Conservation (phyloP, 2,329 filamentous ascomycete genomes). For the Calonectria crousiana region DNA sequence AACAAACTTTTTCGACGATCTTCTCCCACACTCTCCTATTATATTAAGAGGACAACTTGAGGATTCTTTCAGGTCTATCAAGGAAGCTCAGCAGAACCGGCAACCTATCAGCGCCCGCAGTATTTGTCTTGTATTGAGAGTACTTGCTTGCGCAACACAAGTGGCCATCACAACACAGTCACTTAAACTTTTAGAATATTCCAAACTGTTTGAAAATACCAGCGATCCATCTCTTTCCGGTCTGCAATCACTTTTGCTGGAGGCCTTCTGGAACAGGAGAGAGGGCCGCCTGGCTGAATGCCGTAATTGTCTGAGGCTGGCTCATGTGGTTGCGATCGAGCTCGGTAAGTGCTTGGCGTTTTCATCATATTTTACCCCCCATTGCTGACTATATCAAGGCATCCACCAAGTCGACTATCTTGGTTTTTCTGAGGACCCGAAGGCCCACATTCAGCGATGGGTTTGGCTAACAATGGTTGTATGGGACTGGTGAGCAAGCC, state of each 20-base stretch:
- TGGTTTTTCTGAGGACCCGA: fast-evolving
- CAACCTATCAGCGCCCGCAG: neutral
- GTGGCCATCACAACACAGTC: fast-evolving
- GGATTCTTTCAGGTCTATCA: too few species aligned
- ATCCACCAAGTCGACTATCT: neutral
- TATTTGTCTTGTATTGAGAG: neutral
- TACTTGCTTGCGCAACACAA: neutral
- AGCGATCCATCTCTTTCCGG: neutral
- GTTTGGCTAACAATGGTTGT: neutral
- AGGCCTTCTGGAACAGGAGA: neutral
- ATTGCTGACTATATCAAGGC: neutral
- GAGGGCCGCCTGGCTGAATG: neutral
- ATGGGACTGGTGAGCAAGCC: neutral
- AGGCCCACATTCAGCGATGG: neutral
- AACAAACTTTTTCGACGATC: neutral
- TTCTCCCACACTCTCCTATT: neutral
- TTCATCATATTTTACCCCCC: too few species aligned
- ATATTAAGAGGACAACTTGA: neutral
- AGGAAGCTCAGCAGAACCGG: too few species aligned
- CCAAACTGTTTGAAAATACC: neutral
- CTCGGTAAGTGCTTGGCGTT: neutral
- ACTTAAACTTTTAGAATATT: neutral
- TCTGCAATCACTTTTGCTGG: neutral
- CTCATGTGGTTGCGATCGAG: neutral
- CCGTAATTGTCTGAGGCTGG: neutral